Evolutionary conservation across 345 rosid species (phyloP).

Genomic region (Isatis tinctoria): DNA sequence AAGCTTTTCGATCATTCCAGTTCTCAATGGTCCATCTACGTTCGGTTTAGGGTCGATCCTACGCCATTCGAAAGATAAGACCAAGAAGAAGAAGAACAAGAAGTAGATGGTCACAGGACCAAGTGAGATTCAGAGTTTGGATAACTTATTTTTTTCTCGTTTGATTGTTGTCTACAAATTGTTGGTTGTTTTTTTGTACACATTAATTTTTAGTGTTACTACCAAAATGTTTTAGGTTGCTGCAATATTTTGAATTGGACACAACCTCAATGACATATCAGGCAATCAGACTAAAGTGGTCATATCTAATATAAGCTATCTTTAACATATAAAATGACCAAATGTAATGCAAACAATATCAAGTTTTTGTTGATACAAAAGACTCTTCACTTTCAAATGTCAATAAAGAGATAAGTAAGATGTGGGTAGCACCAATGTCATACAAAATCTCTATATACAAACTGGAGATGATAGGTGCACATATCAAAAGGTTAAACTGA

Average conservation of each 20-base stretch:
- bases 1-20: slow-evolving; percentile 48
- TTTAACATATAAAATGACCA: not conserved
- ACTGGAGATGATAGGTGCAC: not conserved
- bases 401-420: not conserved
- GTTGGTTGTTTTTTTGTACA: not conserved
- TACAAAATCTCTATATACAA: not conserved
- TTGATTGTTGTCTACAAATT: slow-evolving; percentile 11
- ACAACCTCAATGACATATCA: slow-evolving; percentile 1
- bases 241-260: slow-evolving; percentile 3
- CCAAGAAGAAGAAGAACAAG: slow-evolving; percentile 23
- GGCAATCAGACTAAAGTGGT: not conserved
- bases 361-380: not conserved
- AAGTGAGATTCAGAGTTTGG: not conserved
- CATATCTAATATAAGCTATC: not conserved
- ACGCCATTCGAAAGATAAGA: slow-evolving; percentile 22
- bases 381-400: not conserved
- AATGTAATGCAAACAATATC: not conserved
- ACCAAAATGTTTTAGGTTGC: not conserved
- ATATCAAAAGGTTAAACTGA: not conserved
- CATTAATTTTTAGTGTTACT: slow-evolving; percentile 8
- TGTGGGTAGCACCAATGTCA: slow-evolving; percentile 23
- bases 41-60: slow-evolving; percentile 27
- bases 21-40: slow-evolving; percentile 48
- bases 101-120: not conserved
- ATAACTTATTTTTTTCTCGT: not conserved